phyloP scores from a whole-genome alignment of 768 basidiomycete genomes.

The Phaffia australis region DNA sequence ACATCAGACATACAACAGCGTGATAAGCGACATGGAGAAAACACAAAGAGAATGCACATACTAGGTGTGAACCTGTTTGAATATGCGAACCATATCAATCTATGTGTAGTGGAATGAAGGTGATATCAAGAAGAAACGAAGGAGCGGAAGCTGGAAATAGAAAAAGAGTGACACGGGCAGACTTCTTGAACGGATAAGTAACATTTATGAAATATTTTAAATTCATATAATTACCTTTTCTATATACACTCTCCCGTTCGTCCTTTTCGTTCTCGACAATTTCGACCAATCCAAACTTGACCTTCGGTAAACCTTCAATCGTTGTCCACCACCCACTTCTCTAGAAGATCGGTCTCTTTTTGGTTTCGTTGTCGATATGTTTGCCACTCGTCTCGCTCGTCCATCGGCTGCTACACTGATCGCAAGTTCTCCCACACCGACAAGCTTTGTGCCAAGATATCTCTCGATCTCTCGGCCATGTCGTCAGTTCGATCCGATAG shows the following conservation, averaged over 20 bases:
- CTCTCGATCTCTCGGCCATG: too few relatives aligned
- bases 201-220: background rate
- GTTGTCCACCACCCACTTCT: background rate
- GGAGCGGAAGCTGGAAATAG: background rate
- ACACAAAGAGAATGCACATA: too few relatives aligned
- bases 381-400: conserved; percentile 5
- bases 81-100: too few relatives aligned
- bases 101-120: background rate
- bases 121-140: background rate
- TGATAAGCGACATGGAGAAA: too few relatives aligned
- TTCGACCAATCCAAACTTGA: conserved; percentile 9
- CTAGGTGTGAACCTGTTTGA: too few relatives aligned
- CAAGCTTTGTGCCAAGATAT: background rate
- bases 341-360: background rate
- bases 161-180: background rate
- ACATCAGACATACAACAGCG: too few relatives aligned
- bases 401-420: background rate
- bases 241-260: background rate
- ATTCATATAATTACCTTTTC: background rate
- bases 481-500: too few relatives aligned
- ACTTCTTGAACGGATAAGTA: background rate
- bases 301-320: background rate
- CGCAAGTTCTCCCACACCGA: background rate
- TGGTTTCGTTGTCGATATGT: background rate
- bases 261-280: background rate